Evolutionary conservation across 768 basidiomycete genomes (phyloP), one percentile per base, ranked within the genome.

Genomic region (Vararia minispora): DNA sequence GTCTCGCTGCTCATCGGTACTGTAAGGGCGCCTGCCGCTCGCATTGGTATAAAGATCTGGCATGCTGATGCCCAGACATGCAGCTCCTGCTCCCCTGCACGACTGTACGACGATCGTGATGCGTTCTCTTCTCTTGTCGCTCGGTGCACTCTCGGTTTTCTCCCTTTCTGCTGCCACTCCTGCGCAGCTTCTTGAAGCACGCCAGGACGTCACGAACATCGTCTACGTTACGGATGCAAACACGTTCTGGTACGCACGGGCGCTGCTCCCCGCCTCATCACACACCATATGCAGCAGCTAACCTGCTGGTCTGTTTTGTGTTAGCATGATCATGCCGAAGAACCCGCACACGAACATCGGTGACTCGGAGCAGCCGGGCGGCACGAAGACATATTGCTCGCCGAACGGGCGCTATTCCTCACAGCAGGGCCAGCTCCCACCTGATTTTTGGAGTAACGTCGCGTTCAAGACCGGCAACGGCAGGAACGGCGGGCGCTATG

Each of bases 341-440:
- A 51, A 64, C 37, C 52, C 64, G 1, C 61, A 72, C 47, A 76
- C 72, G 11, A 59, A 72, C 42, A 64, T 76, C 36, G 74, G 74
- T 13, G 71, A 71, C 43, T 70, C 65, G 44, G 72, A 76, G 45
- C 62, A 67, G 41, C 67, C 71, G 0, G 72, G 72, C 13, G 72
- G 72, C 3, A 72, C 64, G 55, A 65, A 67, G 44, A 66, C 66
- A 0, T 76, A 73, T 49, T 76, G 74, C 45, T 68, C 72, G 1
- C 51, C 66, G 2, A 51, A 54, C 0, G 71, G 63, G 0, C 55
- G 56, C 22, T 62, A 56, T 46, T 63, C 66, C 0, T 27, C 57
- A 12, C 42, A 47, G 7, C 72, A 74, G 47, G 72, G 74, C 14
- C 53, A 60, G 39, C 53, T 74, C 1, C 61, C 71, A 0, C 42